These are phyloP conservation scores for Lasiosphaeria hispida DNA, from an alignment of 495 filamentous ascomycete species.

Conservation along the genomic window DNA sequence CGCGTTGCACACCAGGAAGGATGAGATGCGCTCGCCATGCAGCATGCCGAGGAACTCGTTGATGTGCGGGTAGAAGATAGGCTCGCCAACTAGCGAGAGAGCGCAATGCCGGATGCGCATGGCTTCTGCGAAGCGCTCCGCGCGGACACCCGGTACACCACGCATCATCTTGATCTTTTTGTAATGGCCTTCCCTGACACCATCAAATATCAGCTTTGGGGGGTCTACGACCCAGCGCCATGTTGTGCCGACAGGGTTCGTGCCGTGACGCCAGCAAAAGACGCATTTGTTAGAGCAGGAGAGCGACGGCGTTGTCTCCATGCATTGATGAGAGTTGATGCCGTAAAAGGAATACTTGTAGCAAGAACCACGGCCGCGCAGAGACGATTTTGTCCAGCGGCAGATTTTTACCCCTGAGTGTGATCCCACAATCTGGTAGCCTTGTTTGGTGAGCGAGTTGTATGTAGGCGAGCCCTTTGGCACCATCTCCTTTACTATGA, in stretches of 20 bases:
- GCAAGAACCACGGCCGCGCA: conserved; percentile 92
- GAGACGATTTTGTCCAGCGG: conserved; percentile 95
- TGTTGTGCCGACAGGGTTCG: conserved; percentile 91
- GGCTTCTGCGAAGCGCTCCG: conserved; percentile 87
- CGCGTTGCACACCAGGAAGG: conserved; percentile 96
- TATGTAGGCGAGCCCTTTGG: conserved; percentile 86
- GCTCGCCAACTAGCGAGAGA: conserved; percentile 85
- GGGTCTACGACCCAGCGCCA: conserved; percentile 96
- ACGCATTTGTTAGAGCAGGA: conserved; percentile 98
- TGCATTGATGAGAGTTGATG: conserved; percentile 91
- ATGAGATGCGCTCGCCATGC: conserved; percentile 82
- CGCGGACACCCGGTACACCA: conserved; percentile 86
- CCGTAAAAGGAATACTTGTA: conserved; percentile 98
- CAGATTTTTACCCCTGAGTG: conserved; percentile 98
- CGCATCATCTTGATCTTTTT: conserved; percentile 96
- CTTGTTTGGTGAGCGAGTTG: conserved; percentile 86
- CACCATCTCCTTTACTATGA: conserved; percentile 82
- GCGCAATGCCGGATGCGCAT: conserved; percentile 93
- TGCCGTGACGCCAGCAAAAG: conserved; percentile 98
- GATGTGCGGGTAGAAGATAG: conserved; percentile 97
- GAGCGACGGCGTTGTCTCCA: conserved; percentile 94
- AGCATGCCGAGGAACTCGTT: conserved; percentile 82
- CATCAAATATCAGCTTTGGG: conserved; percentile 81
- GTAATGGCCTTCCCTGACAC: conserved; percentile 88
- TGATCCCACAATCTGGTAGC: conserved; percentile 90